Evolutionary conservation across 1,284 basidiomycete genomes (phyloP), one percentile per base, ranked within the genome.

Genomic region (Puccinia sorghi): DNA sequence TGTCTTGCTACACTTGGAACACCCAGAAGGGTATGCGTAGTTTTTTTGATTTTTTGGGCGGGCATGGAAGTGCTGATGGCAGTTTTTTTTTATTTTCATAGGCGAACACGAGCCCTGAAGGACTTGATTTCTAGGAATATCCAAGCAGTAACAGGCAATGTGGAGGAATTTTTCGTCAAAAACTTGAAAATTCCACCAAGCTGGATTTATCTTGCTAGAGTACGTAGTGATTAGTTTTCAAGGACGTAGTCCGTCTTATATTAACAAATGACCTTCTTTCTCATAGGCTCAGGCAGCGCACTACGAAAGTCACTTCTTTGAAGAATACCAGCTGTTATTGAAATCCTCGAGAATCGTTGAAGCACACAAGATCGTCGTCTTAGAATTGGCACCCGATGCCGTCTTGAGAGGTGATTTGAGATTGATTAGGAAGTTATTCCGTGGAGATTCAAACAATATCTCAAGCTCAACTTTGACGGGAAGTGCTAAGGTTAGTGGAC

Each of bases 161-260:
- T 88, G 83, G 89, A 88, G 20, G 86, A 88, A 3, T 93, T 93
- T 78, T 86, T 98, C 22, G 86, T 90, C 6, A 90, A 90, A 3
- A 92, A 89, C 81, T 86, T 97, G 27, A 89, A 89, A 81, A 88
- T 99, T 61, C 97, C 97, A 0, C 84, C 88, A 63, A 85, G 88
- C 4, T 99, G 96, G 96, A 87, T 98, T 37, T 89, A 91, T 79
- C 92, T 94, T 84, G 92, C 94, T 11, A 91, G 92, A 87, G 93
- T 93, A 79, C 50, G 84, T 81, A 8, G 39, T 37, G 32, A 64
- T 22, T 37, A 41, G n/a, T 37, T 39, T 37, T 41, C 27, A 25
- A 9, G 7, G 57, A 12, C 57, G 8, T 25, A 8, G 11, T 61
- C n/a, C 13, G 57, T 61, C 22, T 61, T 61, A 8, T 61, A 13